These are phyloP conservation scores for Pestalotiopsis fici DNA, from an alignment of 2,329 filamentous ascomycete genomes.

Conservation along the genomic window DNA sequence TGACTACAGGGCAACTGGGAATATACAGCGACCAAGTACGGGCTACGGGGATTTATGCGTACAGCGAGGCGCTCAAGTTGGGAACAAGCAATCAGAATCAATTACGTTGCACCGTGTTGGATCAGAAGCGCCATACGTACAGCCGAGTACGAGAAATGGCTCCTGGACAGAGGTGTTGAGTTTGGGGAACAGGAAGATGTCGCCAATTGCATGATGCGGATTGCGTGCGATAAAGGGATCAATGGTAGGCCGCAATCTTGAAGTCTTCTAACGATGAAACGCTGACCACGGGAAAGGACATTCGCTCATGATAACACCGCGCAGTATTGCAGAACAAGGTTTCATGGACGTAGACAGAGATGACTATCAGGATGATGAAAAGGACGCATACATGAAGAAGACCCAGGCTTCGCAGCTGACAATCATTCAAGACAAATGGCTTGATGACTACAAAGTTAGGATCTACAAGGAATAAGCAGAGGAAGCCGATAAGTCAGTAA, in stretches of 20 bases:
- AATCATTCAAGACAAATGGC: constrained; percentile 44
- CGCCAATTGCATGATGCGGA: constrained; percentile 32
- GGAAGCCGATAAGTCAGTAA: background rate
- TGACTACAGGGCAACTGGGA: constrained; percentile 31
- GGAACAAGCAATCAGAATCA: constrained; percentile 45
- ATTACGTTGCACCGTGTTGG: constrained; percentile 46
- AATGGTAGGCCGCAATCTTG: constrained; percentile 25
- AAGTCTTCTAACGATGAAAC: constrained; percentile 9
- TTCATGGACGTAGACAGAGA: constrained; percentile 40
- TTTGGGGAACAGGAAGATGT: constrained; percentile 37
- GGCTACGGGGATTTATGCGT: constrained; percentile 42
- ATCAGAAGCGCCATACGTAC: constrained; percentile 39
- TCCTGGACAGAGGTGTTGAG: constrained; percentile 38
- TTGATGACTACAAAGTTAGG: constrained; percentile 34
- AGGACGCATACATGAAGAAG: constrained; percentile 38
- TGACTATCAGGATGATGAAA: constrained; percentile 29
- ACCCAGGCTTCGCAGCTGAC: constrained; percentile 37
- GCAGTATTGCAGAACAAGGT: constrained; percentile 36
- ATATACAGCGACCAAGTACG: constrained; percentile 46
- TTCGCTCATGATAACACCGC: constrained; percentile 40
- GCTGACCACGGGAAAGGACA: constrained; percentile 23
- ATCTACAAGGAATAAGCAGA: constrained; percentile 28
- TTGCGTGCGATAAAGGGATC: constrained; percentile 30
- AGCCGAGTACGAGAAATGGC: constrained; percentile 40
- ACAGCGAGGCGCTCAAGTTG: constrained; percentile 36